Conservation (phyloP, 169 alveolate genomes). For the Eimeria falciformis region DNA sequence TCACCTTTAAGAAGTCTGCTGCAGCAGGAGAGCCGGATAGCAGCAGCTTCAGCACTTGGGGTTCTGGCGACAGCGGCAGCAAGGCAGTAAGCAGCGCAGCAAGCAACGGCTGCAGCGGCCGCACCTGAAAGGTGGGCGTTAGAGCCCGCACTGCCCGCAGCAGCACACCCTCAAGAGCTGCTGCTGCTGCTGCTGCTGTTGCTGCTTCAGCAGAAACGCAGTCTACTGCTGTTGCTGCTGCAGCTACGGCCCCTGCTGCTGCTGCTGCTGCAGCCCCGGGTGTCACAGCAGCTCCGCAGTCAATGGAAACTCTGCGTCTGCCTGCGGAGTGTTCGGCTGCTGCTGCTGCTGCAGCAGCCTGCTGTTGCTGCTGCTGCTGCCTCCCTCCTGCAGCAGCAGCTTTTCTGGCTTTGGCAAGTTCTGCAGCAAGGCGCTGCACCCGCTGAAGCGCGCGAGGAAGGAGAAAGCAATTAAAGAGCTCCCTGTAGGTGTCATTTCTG, state of each 20-base stretch:
- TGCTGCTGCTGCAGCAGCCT: not conserved
- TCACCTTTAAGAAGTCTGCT: constrained; percentile 36
- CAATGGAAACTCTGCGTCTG: not conserved
- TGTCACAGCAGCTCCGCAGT: constrained; percentile 2
- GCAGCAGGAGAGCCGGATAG: constrained; percentile 62
- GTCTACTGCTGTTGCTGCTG: not conserved
- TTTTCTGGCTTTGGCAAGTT: not conserved
- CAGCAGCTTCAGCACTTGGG: constrained; percentile 25
- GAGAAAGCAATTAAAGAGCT: constrained; percentile 7
- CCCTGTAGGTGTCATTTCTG: constrained; percentile 31
- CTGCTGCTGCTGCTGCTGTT: constrained; percentile 22
- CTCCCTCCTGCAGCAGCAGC: constrained; percentile 14
- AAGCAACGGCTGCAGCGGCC: constrained; percentile 70
- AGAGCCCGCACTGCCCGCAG: not conserved
- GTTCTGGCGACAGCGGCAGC: constrained; percentile 55
- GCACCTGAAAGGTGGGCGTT: constrained; percentile 57
- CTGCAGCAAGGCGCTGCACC: constrained; percentile 18
- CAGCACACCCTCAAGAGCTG: constrained; percentile 3
- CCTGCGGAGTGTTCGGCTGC: not conserved
- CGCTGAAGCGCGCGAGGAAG: constrained; percentile 44
- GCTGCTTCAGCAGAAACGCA: not conserved
- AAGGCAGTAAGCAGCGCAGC: constrained; percentile 40
- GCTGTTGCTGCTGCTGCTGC: not conserved
- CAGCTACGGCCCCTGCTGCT: not conserved
- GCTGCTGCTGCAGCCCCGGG: not conserved